Evolutionary conservation across 1,284 basidiomycete genomes (phyloP).

Genomic region (Coriolopsis trogii): DNA sequence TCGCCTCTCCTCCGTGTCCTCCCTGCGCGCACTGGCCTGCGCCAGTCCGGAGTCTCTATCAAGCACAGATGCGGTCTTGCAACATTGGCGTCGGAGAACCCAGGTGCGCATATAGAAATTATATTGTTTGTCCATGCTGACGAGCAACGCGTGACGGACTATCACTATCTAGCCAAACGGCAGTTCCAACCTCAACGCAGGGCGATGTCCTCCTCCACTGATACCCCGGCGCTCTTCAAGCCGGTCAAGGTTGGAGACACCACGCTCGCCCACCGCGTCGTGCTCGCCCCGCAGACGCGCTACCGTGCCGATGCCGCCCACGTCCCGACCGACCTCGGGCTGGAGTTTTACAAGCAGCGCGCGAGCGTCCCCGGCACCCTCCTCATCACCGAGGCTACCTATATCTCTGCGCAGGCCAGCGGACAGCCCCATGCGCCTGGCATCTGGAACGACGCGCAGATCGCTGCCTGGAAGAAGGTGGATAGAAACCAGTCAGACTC

Average conservation of each 20-base stretch:
- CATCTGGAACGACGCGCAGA: slow-evolving; percentile 44
- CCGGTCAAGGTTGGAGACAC: slow-evolving; percentile 44
- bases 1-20: no score
- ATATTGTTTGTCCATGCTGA: no score
- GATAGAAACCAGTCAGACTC: no score
- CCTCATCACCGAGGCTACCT: slow-evolving; percentile 48
- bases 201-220: neutral
- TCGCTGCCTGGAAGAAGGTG: slow-evolving; percentile 47
- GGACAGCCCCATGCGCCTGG: slow-evolving; percentile 40
- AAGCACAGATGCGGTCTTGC: no score
- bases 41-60: no score
- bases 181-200: no score
- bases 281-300: slow-evolving; percentile 48
- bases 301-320: slow-evolving; percentile 30
- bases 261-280: slow-evolving; percentile 44
- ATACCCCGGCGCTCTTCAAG: slow-evolving; percentile 39
- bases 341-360: slow-evolving; percentile 49
- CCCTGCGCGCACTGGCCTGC: no score
- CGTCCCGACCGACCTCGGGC: slow-evolving; percentile 30
- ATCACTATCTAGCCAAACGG: no score
- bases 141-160: no score
- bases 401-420: slow-evolving; percentile 40
- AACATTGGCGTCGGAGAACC: no score
- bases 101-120: no score
- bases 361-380: slow-evolving; percentile 44